Conservation (phyloP, 1,284 basidiomycete species). For the Melampsora abietis-canadensis region DNA sequence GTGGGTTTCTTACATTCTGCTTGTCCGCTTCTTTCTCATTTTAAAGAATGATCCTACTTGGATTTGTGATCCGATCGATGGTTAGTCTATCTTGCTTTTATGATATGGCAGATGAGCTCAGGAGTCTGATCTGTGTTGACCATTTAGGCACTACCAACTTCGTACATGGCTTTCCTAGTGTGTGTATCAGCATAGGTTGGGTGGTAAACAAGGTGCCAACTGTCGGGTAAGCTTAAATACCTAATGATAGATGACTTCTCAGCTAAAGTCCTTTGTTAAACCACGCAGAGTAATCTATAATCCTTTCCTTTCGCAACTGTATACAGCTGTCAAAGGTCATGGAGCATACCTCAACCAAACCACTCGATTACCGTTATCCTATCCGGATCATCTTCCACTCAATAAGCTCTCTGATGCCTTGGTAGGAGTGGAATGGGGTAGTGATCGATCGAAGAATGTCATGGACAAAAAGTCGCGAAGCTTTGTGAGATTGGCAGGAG, state of each 20-base stretch:
- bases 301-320: constrained; percentile 82
- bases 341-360: constrained; percentile 71
- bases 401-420: constrained; percentile 74
- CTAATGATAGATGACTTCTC: background rate
- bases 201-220: constrained; percentile 75
- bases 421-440: constrained; percentile 87
- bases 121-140: constrained; percentile 15
- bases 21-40: constrained; percentile 41
- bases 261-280: background rate
- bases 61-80: constrained; percentile 42
- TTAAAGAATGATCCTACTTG: constrained; percentile 14
- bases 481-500: constrained; percentile 73
- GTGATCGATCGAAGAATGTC: constrained; percentile 65
- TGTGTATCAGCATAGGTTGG: constrained; percentile 85
- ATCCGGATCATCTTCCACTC: constrained; percentile 69
- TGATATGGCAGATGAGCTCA: constrained; percentile 10
- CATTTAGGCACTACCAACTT: constrained; percentile 91
- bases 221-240: constrained; percentile 58
- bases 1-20: background rate
- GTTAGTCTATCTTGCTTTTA: background rate
- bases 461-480: constrained; percentile 67
- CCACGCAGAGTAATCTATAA: constrained; percentile 73
- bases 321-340: constrained; percentile 72
- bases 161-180: constrained; percentile 82
- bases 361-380: constrained; percentile 61